Evolutionary conservation across 2,329 filamentous ascomycete species (phyloP).

Genomic region (Drechslera avenae): DNA sequence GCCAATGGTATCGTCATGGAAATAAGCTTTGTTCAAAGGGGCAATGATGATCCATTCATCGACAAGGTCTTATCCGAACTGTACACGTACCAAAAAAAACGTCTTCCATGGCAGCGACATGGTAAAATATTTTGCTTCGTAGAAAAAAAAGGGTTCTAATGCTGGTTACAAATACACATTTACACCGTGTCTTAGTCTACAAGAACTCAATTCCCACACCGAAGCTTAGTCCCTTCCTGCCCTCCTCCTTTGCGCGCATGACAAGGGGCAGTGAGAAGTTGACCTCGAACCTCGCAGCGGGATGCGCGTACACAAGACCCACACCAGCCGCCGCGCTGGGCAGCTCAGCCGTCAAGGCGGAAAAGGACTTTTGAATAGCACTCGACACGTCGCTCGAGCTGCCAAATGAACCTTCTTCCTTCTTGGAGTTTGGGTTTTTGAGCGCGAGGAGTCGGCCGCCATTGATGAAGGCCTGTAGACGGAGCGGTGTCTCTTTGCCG

Average conservation of each 20-base stretch:
- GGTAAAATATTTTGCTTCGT: constrained; percentile 5
- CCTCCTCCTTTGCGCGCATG: constrained; percentile 80
- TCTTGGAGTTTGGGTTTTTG: constrained; percentile 55
- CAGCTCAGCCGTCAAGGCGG: constrained; percentile 72
- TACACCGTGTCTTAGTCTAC: constrained; percentile 54
- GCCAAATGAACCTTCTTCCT: constrained; percentile 51
- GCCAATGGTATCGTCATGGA: too few species aligned
- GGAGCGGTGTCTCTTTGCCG: constrained; percentile 80
- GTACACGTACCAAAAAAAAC: too few species aligned
- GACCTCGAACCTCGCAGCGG: constrained; percentile 89
- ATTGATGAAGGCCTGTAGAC: constrained; percentile 90
- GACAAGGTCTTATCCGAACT: too few species aligned
- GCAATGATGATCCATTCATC: too few species aligned
- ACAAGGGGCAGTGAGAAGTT: constrained; percentile 92
- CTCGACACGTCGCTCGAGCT: constrained; percentile 57
- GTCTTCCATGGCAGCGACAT: too few species aligned
- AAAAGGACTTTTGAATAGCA: constrained; percentile 66
- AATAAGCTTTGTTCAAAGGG: too few species aligned
- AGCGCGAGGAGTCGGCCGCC: constrained; percentile 83
- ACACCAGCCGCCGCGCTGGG: constrained; percentile 87
- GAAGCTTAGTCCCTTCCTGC: constrained; percentile 88
- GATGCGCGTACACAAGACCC: constrained; percentile 92
- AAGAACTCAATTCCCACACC: constrained; percentile 97
- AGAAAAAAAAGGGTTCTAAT: constrained; percentile 1
- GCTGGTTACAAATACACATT: constrained; percentile 13